These are phyloP conservation scores for Daucus carota DNA, from an alignment of 129 eudicot genomes.

Conservation along the genomic window DNA sequence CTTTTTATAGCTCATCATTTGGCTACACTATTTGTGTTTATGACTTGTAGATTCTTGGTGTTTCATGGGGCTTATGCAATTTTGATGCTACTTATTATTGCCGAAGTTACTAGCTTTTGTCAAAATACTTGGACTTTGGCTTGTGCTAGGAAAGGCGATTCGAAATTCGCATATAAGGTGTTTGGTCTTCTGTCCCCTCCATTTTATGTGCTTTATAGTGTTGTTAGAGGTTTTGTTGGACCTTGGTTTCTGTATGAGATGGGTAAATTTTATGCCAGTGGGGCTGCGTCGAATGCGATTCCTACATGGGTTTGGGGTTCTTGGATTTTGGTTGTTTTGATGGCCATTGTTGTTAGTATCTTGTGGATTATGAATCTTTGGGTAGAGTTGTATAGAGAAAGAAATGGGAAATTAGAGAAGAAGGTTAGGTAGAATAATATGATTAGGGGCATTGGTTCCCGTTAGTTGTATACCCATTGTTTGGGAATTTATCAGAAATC, in stretches of 20 bases:
- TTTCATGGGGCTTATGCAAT: constrained; percentile 62
- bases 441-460: background rate
- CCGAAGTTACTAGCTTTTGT: constrained; percentile 77
- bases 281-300: constrained; percentile 49
- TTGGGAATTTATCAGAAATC: constrained; percentile 5
- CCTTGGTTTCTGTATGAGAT: constrained; percentile 62
- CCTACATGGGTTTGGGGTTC: constrained; percentile 86
- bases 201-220: constrained; percentile 57
- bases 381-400: constrained; percentile 56
- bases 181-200: constrained; percentile 49
- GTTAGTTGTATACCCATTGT: constrained; percentile 14
- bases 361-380: constrained; percentile 71
- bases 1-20: constrained; percentile 74
- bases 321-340: constrained; percentile 66
- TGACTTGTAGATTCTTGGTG: constrained; percentile 56
- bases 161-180: constrained; percentile 30
- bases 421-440: constrained; percentile 31
- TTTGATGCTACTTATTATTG: constrained; percentile 44
- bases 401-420: constrained; percentile 28
- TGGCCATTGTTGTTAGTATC: constrained; percentile 64
- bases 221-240: constrained; percentile 64
- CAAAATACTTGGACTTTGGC: constrained; percentile 93
- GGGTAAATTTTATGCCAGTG: constrained; percentile 51
- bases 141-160: constrained; percentile 43
- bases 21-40: constrained; percentile 69